These are phyloP conservation scores for Yarrowia sp. DNA, from an alignment of 805 yeast genomes.

Conservation along the genomic window DNA sequence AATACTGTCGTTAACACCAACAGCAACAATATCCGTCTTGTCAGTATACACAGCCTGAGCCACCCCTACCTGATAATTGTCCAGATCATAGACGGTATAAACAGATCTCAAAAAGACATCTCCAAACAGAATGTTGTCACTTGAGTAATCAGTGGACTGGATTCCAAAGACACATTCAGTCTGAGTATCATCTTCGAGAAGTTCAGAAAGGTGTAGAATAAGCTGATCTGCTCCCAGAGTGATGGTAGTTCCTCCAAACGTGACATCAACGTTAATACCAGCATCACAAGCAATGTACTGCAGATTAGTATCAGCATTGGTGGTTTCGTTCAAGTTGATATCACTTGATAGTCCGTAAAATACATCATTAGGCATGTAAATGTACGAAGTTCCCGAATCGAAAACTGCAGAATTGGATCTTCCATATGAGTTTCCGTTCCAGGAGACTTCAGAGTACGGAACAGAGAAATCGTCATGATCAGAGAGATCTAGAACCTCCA, in stretches of 20 bases:
- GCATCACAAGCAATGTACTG: slow-evolving; percentile 20
- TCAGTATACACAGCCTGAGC: slow-evolving; percentile 4
- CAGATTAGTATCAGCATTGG: slow-evolving; percentile 23
- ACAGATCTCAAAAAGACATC: slow-evolving; percentile 63
- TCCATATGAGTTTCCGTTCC: not conserved
- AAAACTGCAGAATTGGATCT: slow-evolving; percentile 42
- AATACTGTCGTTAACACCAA: not conserved
- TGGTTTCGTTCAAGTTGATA: not conserved
- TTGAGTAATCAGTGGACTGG: slow-evolving; percentile 36
- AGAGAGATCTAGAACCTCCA: slow-evolving; percentile 35
- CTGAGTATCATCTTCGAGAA: not conserved
- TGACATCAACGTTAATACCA: slow-evolving; percentile 29
- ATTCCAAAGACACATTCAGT: slow-evolving; percentile 35
- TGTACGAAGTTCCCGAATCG: slow-evolving; percentile 57
- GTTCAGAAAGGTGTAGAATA: not conserved
- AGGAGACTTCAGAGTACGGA: slow-evolving; percentile 14
- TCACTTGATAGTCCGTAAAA: not conserved
- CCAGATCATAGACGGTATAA: slow-evolving; percentile 66
- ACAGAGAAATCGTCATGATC: slow-evolving; percentile 32
- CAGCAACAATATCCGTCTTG: not conserved
- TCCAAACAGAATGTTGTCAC: slow-evolving; percentile 42
- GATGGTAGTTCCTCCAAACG: not conserved
- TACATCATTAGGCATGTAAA: slow-evolving; percentile 46
- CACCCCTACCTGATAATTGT: slow-evolving; percentile 37
- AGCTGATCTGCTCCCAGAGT: not conserved